Percentiles rank a stretch among this genome's conserved stretches.
These are phyloP conservation scores for Termitomyces sp. DNA, from an alignment of 1,284 basidiomycete genomes.

Conservation along the genomic window DNA sequence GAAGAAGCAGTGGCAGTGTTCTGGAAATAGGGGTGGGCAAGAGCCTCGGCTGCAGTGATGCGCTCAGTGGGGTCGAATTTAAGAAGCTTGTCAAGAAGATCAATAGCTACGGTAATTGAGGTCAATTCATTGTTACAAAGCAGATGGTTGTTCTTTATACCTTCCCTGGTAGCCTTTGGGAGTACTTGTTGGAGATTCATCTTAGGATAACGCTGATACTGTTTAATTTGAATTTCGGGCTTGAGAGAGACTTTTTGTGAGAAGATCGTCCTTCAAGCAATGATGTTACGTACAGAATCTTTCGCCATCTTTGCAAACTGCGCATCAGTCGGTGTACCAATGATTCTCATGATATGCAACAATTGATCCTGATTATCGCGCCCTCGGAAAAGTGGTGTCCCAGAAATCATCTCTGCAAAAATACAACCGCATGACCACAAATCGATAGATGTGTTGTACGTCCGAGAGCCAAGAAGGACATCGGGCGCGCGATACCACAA, in stretches of 20 bases:
- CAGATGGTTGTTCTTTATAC: slow-evolving; percentile 34
- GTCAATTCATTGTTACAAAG: slow-evolving; percentile 2
- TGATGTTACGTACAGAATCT: slow-evolving; percentile 69
- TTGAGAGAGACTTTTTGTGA: slow-evolving; percentile 27
- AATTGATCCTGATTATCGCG: slow-evolving; percentile 98
- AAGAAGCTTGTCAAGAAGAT: slow-evolving; percentile 91
- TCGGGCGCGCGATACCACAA: slow-evolving; percentile 99
- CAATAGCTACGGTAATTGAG: slow-evolving; percentile 59
- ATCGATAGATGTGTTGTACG: slow-evolving; percentile 98
- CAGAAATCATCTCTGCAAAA: slow-evolving; percentile 98
- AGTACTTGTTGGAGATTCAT: slow-evolving; percentile 87
- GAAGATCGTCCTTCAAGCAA: background rate
- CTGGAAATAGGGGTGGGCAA: slow-evolving; percentile 92
- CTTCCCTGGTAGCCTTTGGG: slow-evolving; percentile 88
- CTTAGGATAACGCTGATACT: slow-evolving; percentile 88
- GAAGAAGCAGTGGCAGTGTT: slow-evolving; percentile 34
- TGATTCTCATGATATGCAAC: slow-evolving; percentile 94
- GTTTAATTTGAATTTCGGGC: slow-evolving; percentile 89
- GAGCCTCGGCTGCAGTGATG: slow-evolving; percentile 88
- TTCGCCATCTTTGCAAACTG: slow-evolving; percentile 86
- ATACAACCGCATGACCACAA: slow-evolving; percentile 99
- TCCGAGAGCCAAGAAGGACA: slow-evolving; percentile 93
- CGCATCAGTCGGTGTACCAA: slow-evolving; percentile 92
- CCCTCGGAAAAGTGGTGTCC: slow-evolving; percentile 94
- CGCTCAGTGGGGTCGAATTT: slow-evolving; percentile 96